A percentile compares a stretch with the other conserved stretches of the same genome.
Evolutionary conservation across 495 filamentous ascomycete species (phyloP).

Genomic region (Neurospora sp.): DNA sequence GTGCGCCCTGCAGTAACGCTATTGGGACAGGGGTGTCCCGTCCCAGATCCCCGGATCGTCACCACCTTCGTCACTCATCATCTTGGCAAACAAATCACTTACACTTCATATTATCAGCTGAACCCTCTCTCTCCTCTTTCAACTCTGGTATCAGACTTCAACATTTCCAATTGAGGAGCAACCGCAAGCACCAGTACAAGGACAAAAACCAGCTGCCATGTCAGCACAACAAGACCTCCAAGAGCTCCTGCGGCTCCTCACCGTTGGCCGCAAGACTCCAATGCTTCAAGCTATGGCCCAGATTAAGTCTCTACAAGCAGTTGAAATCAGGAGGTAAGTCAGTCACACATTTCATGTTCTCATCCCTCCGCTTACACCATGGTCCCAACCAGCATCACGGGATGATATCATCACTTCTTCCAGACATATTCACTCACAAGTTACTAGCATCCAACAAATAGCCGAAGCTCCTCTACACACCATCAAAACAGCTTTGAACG

Average conservation of each 20-base stretch:
- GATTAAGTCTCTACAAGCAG: slow-evolving; percentile 55
- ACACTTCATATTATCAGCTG: not conserved
- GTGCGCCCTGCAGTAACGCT: not conserved
- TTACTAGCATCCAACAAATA: slow-evolving; percentile 47
- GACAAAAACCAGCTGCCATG: slow-evolving; percentile 20
- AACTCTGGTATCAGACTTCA: not conserved
- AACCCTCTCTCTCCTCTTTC: not conserved
- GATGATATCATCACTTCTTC: not conserved
- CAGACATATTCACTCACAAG: not conserved
- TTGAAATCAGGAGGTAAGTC: slow-evolving; percentile 50
- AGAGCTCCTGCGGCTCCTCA: slow-evolving; percentile 65
- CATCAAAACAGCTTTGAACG: slow-evolving; percentile 51
- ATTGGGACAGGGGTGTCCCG: slow-evolving; percentile 1
- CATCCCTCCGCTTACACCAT: not conserved
- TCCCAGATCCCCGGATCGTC: not conserved
- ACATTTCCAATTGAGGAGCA: too few species aligned
- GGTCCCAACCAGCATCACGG: not conserved
- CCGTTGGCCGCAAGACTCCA: slow-evolving; percentile 59
- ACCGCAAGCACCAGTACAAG: not conserved
- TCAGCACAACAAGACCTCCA: slow-evolving; percentile 52
- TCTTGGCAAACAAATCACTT: not conserved
- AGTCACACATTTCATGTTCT: not conserved
- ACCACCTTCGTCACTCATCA: not conserved
- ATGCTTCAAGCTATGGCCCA: slow-evolving; percentile 61
- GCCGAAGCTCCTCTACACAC: slow-evolving; percentile 45